Evolutionary conservation across 257 asterid genomes (phyloP).

Genomic region (Capsicum rhomboideum): DNA sequence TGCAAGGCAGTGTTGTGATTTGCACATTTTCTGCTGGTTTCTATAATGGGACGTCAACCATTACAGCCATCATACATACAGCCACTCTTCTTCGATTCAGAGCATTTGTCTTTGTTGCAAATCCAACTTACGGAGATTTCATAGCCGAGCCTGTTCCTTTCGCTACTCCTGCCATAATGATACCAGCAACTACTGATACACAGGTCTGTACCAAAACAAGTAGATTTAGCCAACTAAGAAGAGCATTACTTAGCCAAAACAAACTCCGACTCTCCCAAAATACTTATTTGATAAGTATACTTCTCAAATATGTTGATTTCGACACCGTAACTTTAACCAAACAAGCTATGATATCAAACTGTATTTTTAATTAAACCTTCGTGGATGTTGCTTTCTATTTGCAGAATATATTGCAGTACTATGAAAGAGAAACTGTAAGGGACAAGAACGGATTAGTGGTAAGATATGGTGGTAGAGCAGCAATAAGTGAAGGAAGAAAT

Average conservation of each 20-base stretch:
- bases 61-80: slow-evolving; percentile 49
- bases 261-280: not conserved
- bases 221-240: not conserved
- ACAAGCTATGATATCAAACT: not conserved
- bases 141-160: slow-evolving; percentile 91
- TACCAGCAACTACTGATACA: slow-evolving; percentile 63
- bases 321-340: not conserved
- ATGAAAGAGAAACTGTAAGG: slow-evolving; percentile 50
- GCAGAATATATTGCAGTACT: slow-evolving; percentile 53
- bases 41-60: slow-evolving; percentile 49
- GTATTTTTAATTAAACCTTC: not conserved
- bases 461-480: slow-evolving; percentile 58
- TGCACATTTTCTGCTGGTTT: slow-evolving; percentile 85
- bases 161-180: slow-evolving; percentile 63
- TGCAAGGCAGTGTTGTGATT: slow-evolving; percentile 60
- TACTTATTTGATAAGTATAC: not conserved
- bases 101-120: slow-evolving; percentile 73
- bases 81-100: slow-evolving; percentile 54
- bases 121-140: slow-evolving; percentile 73
- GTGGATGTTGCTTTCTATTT: not conserved
- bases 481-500: slow-evolving; percentile 73
- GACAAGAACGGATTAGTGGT: slow-evolving; percentile 34
- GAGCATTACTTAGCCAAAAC: no score
- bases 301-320: not conserved
- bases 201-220: slow-evolving; percentile 23